Evolutionary conservation across 192 early-diverging fungal species (phyloP), one percentile per base, ranked within the genome.

Genomic region (Coemansia guatemalensis): DNA sequence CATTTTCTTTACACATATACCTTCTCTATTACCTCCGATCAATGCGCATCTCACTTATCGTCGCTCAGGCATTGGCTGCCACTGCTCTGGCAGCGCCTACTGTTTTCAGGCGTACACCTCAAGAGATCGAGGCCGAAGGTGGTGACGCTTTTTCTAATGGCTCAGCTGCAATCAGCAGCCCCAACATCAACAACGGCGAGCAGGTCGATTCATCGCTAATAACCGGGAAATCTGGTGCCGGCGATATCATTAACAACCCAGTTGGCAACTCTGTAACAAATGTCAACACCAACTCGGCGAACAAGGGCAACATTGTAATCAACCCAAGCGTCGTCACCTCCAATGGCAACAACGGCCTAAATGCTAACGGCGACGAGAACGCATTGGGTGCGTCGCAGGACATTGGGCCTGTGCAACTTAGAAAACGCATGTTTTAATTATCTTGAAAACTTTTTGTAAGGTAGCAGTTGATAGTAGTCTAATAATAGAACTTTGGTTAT

Each of bases 281-380:
- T 29, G 26, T 75, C 56, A 75, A 69, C 58, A 57, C 59, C 48
- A 75, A 75, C 64, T 62, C 58, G 30, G 62, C 67, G 47, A 75
- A 75, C 73, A 75, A 75, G 64, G 73, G 53, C 55, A 75, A 75
- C 56, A 63, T 75, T 32, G 64, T 66, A 8, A 66, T 66, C 41
- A 75, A 75, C 48, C 63, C 67, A 6, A 60, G 47, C 29, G 55
- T 56, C 8, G 39, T 64, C 35, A 63, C 63, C 14, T n/a, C 60
- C 24, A 59, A 58, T 22, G 73, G 73, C 33, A 75, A 75, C 60
- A 22, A 20, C 20, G 73, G 73, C 0, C 9, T 20, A 39, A 75
- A 65, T 14, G 67, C 63, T 18, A 69, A 75, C 39, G 73, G 73
- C 26, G 23, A 54, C 14, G 51, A 50, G 12, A 69, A 69, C 64